A percentile compares a stretch with the other conserved stretches of the same genome.
These are phyloP conservation scores for Sphagnum contortum DNA, from an alignment of 225 moss, liverwort and hornwort genomes.

Conservation along the genomic window DNA sequence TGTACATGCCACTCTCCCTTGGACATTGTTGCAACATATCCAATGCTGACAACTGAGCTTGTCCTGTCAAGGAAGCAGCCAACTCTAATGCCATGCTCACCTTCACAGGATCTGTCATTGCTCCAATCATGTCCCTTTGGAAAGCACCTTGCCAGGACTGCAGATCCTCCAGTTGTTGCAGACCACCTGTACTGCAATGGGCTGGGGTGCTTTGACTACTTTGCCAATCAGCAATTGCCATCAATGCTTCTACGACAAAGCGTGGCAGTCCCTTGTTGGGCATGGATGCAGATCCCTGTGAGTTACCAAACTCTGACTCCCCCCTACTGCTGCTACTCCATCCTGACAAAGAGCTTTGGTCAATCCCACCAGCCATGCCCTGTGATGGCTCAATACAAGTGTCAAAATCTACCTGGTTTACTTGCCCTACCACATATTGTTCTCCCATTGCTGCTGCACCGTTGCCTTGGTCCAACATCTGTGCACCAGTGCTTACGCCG, in stretches of 20 bases:
- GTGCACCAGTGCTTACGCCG: slow-evolving; percentile 10
- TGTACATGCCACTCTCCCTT: slow-evolving; percentile 1
- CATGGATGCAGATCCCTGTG: neutral
- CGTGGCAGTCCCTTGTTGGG: neutral
- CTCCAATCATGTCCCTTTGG: too few relatives aligned
- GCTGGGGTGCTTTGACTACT: too few relatives aligned
- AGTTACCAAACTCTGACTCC: neutral
- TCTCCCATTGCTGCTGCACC: slow-evolving; percentile 9
- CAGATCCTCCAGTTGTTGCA: too few relatives aligned
- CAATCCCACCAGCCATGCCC: slow-evolving; percentile 22
- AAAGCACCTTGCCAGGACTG: too few relatives aligned
- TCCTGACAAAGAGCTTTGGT: neutral
- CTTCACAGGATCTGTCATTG: neutral
- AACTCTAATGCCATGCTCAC: slow-evolving; percentile 1
- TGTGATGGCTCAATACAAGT: slow-evolving; percentile 1
- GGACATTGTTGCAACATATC: slow-evolving; percentile 2
- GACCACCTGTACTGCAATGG: too few relatives aligned
- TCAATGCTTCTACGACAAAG: slow-evolving; percentile 3
- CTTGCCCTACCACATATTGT: slow-evolving; percentile 3
- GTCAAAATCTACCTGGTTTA: slow-evolving; percentile 7
- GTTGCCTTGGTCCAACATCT: slow-evolving; percentile 6
- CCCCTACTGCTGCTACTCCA: neutral
- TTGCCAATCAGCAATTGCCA: slow-evolving; percentile 4
- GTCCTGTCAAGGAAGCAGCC: neutral
- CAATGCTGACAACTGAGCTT: neutral